phyloP scores from a whole-genome alignment of 352 stramenopile genomes.

The Globisporangium emineosum region DNA sequence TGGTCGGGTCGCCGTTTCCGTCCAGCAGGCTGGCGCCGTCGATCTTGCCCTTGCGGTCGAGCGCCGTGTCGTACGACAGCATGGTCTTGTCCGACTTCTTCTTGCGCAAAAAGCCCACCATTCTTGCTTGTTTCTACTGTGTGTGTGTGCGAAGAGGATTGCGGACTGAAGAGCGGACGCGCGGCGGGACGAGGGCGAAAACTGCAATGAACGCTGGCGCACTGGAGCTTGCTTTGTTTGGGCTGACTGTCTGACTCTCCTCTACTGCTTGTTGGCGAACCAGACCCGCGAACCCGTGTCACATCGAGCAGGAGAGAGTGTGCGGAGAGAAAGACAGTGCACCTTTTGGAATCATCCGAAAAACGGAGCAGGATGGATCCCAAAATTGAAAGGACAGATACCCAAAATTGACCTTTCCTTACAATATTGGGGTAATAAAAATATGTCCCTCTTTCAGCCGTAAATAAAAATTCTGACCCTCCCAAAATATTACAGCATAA shows the following conservation, averaged over 20 bases:
- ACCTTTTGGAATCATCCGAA: constrained; percentile 4
- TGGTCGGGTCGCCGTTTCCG: constrained; percentile 74
- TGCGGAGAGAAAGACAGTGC: constrained; percentile 12
- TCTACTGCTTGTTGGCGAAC: constrained; percentile 2
- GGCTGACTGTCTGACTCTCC: constrained; percentile 12
- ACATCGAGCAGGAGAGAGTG: constrained; percentile 7
- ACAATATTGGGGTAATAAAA: too few species aligned
- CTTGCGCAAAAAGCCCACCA: constrained; percentile 85
- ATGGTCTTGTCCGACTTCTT: constrained; percentile 77
- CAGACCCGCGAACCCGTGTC: constrained; percentile 6
- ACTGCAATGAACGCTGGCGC: constrained; percentile 10
- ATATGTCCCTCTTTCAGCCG: too few species aligned
- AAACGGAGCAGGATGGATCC: not conserved
- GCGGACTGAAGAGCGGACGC: constrained; percentile 8
- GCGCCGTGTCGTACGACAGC: constrained; percentile 65
- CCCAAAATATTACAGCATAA: too few species aligned
- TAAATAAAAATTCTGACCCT: too few species aligned
- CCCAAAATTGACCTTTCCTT: not conserved
- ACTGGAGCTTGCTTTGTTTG: not conserved
- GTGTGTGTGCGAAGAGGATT: constrained; percentile 1
- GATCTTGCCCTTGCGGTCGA: constrained; percentile 83
- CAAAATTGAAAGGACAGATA: not conserved
- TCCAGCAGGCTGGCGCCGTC: constrained; percentile 81
- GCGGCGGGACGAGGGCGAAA: constrained; percentile 10
- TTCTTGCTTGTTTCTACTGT: constrained; percentile 16